Percentiles rank a stretch among this genome's conserved stretches.
Evolutionary conservation across 352 stramenopile species (phyloP).

Genomic region (Phytophthora pisi): DNA sequence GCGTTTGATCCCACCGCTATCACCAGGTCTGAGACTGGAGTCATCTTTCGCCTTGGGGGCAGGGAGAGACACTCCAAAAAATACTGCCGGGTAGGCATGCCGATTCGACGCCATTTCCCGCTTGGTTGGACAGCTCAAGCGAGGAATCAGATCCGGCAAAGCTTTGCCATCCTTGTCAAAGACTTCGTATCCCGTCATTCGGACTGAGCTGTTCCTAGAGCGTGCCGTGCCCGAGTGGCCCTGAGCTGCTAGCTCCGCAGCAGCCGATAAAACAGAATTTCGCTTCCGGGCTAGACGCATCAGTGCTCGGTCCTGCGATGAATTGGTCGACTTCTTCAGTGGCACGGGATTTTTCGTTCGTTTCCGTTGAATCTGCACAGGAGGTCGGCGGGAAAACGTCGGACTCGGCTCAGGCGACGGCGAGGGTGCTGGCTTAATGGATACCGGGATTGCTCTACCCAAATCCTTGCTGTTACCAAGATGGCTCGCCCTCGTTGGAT

Average conservation of each 20-base stretch:
- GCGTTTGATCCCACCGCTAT: conserved; percentile 4
- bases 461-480: background rate
- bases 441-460: background rate
- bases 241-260: conserved; percentile 24
- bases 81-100: conserved; percentile 32
- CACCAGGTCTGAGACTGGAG: background rate
- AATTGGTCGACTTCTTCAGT: conserved; percentile 29
- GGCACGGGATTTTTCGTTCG: conserved; percentile 60
- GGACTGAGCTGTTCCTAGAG: conserved; percentile 7
- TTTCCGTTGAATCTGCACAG: conserved; percentile 11
- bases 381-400: conserved; percentile 7
- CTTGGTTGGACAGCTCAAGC: conserved; percentile 38
- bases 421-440: conserved; percentile 1
- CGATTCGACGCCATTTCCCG: conserved; percentile 29
- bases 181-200: conserved; percentile 41
- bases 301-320: conserved; percentile 45
- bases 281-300: conserved; percentile 58
- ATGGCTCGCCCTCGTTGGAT: background rate
- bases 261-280: conserved; percentile 58
- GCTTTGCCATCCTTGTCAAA: conserved; percentile 32
- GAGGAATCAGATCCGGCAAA: conserved; percentile 37
- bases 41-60: conserved; percentile 23
- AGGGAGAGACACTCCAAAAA: conserved; percentile 41
- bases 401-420: conserved; percentile 15
- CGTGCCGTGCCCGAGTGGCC: background rate